Conservation (phyloP, 345 rosid species). For the Erysimum cheiranthoides region DNA sequence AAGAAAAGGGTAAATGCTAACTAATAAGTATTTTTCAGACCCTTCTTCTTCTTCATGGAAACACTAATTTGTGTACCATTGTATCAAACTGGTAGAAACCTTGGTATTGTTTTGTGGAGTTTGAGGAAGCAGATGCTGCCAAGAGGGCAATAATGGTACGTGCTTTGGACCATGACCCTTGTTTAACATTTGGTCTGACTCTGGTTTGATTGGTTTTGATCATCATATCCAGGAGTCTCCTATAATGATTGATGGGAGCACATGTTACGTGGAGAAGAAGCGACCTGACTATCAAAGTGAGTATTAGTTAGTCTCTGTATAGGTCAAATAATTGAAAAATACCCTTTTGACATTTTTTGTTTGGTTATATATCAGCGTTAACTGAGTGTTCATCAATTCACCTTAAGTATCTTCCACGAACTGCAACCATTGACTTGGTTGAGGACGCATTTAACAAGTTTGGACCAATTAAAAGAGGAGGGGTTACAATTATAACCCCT, state of each 20-base stretch:
- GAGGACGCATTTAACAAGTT: constrained; percentile 69
- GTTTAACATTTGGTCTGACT: neutral
- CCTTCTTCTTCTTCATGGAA: neutral
- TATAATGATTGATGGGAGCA: too few relatives aligned
- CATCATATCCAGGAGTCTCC: too few relatives aligned
- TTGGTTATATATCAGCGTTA: too few relatives aligned
- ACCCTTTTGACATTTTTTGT: too few relatives aligned
- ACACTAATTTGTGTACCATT: neutral
- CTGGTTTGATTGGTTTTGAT: neutral
- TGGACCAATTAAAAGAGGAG: constrained; percentile 66
- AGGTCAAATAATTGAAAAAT: too few relatives aligned
- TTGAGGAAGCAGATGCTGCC: constrained; percentile 69
- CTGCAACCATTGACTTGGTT: constrained; percentile 53
- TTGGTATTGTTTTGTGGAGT: constrained; percentile 78
- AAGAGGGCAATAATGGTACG: constrained; percentile 77
- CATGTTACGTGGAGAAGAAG: too few relatives aligned
- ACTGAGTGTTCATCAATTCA: neutral
- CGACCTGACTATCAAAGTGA: too few relatives aligned
- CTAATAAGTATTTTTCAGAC: neutral
- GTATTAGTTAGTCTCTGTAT: too few relatives aligned
- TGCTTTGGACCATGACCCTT: constrained; percentile 1
- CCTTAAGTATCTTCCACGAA: constrained; percentile 51
- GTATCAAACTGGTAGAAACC: constrained; percentile 49
- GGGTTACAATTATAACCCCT: constrained; percentile 51
- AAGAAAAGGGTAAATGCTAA: too few relatives aligned